A percentile compares a stretch with the other conserved stretches of the same genome.
These are phyloP conservation scores for Lactifluus subvellereus DNA, from an alignment of 768 basidiomycete genomes.

Conservation along the genomic window DNA sequence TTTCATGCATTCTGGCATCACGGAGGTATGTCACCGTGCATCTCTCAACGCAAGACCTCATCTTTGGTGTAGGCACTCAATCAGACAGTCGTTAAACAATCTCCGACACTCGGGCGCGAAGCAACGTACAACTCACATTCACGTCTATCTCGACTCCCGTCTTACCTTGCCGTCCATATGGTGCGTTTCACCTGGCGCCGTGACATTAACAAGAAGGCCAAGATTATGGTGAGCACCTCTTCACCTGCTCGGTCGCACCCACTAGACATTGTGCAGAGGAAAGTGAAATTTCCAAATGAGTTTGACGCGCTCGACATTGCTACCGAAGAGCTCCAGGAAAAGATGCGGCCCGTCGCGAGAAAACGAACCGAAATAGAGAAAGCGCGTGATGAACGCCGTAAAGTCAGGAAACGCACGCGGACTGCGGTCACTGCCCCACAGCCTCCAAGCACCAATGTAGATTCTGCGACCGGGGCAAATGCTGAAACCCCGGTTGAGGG, in stretches of 20 bases:
- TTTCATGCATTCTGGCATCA: slow-evolving; percentile 81
- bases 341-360: slow-evolving; percentile 63
- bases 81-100: slow-evolving; percentile 80
- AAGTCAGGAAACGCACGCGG: slow-evolving; percentile 74
- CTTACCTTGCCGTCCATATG: slow-evolving; percentile 87
- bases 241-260: not conserved
- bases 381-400: slow-evolving; percentile 76
- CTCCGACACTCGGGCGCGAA: slow-evolving; percentile 69
- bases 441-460: slow-evolving; percentile 12
- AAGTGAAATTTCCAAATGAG: slow-evolving; percentile 89
- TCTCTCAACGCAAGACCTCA: not conserved
- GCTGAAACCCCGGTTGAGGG: slow-evolving; percentile 22
- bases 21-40: slow-evolving; percentile 39
- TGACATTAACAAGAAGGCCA: slow-evolving; percentile 89
- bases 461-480: slow-evolving; percentile 14
- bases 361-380: slow-evolving; percentile 77
- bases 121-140: slow-evolving; percentile 79
- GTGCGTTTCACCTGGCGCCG: slow-evolving; percentile 93
- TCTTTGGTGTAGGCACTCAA: slow-evolving; percentile 59
- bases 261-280: slow-evolving; percentile 43
- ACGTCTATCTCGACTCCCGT: slow-evolving; percentile 76
- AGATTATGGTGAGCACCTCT: slow-evolving; percentile 72
- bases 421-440: slow-evolving; percentile 29
- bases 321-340: slow-evolving; percentile 71
- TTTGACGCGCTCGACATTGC: slow-evolving; percentile 80